Conservation (phyloP, 176 grass and related monocot species). For the Neostapfia colusana region DNA sequence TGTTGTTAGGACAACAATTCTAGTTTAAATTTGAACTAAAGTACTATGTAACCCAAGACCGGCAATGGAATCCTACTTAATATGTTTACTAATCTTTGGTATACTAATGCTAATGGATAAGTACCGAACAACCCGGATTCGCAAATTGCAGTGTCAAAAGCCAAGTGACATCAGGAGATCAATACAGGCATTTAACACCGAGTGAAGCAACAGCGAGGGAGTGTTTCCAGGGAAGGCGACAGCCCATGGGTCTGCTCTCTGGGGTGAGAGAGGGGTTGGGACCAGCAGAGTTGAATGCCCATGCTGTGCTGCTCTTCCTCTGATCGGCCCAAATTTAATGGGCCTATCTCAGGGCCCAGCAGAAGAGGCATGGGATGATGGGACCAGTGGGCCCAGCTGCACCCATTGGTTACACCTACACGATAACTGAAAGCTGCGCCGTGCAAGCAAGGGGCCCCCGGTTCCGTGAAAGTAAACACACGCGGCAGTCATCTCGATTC, state of each 20-base stretch:
- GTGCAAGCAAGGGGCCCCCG: conserved; percentile 33
- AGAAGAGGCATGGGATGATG: conserved; percentile 21
- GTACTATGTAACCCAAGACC: background rate
- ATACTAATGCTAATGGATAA: background rate
- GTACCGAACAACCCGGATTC: background rate
- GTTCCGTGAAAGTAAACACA: conserved; percentile 8
- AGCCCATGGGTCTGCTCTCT: conserved; percentile 16
- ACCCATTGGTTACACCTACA: conserved; percentile 27
- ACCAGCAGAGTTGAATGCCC: conserved; percentile 34
- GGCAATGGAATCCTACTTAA: conserved; percentile 11
- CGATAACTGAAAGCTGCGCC: conserved; percentile 37
- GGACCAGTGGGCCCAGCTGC: conserved; percentile 30
- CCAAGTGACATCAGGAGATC: conserved; percentile 30
- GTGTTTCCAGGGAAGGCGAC: conserved; percentile 35
- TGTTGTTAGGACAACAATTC: too few relatives aligned
- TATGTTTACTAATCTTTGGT: background rate
- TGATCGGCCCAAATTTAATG: conserved; percentile 42
- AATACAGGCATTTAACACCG: conserved; percentile 24
- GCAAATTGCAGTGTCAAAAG: background rate
- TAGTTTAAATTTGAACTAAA: too few relatives aligned
- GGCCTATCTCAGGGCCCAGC: conserved; percentile 38
- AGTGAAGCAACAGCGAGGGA: conserved; percentile 31
- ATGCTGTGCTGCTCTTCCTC: conserved; percentile 30
- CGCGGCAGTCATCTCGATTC: background rate
- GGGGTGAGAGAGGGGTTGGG: background rate